Base-by-base conservation (phyloP, 495 filamentous ascomycete genomes). In the Penicillium soppii region DNA sequence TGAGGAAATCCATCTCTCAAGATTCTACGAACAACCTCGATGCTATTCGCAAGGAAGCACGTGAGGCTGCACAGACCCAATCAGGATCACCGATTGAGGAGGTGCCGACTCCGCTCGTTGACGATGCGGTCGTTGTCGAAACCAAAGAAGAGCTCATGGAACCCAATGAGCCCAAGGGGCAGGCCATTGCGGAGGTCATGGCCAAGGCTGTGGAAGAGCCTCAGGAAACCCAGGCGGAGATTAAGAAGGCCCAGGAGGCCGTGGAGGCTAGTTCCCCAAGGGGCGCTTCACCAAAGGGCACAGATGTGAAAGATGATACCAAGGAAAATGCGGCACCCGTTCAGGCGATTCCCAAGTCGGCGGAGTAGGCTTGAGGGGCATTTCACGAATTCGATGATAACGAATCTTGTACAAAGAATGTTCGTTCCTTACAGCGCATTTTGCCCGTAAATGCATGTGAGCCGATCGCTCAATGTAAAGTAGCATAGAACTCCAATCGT, bases 1-100 rank as follows among this genome's bases (percentile, higher is more conserved):
- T 75, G 29, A 62, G 73, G 12, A 59, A 65, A 36, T 74, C 73
- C 3, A 69, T 78, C 25, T 66, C 68, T 5, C 61, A 59, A 13
- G 59, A 58, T 12, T 45, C 58, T 2, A 17, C 30, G 0, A 48
- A 45, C 0, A 43, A 47, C 13, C 29, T 69, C 13, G 58, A 64
- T 30, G 59, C 60, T 16, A 20, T 73, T 29, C 56, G 63, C 13
- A 51, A 64, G 39, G 68, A 72, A 43, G 65, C n/a, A n/a, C n/a
- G n/a, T n/a, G n/a, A n/a, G n/a, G n/a, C 56, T 29, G 63, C 55
- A 13, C 38, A 47, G 41, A 56, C 40, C 2, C 26, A 47, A 7
- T 39, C 66, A 17, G 61, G 56, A 10, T 32, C 29, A 12, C 54
- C 66, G n/a, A 37, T 48, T 48, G 59, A 50, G 38, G 68, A 63